These are phyloP conservation scores for Colletotrichum cereale DNA, from an alignment of 2,329 filamentous ascomycete genomes.

Conservation along the genomic window DNA sequence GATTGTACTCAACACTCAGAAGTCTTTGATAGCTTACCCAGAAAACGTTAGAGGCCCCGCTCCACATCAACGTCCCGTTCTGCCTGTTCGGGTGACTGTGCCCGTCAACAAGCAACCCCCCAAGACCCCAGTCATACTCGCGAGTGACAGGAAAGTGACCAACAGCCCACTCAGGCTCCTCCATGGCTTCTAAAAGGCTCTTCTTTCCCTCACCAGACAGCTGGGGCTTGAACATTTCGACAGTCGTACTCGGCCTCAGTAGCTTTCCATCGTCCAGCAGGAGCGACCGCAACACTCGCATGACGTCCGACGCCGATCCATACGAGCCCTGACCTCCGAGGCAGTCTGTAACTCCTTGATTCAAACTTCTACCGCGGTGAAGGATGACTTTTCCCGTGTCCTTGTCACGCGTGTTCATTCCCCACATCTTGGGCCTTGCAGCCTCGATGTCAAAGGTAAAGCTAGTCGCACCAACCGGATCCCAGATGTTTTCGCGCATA, in stretches of 20 bases:
- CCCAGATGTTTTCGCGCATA: constrained; percentile 59
- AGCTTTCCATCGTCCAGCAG: constrained; percentile 62
- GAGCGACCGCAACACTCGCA: constrained; percentile 60
- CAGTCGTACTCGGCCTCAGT: constrained; percentile 55
- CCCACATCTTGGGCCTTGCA: constrained; percentile 20
- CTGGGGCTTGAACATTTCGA: constrained; percentile 61
- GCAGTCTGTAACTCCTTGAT: constrained; percentile 42
- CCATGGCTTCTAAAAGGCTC: constrained; percentile 46
- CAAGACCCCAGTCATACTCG: constrained; percentile 56
- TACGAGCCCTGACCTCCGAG: constrained; percentile 53
- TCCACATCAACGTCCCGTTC: constrained; percentile 57
- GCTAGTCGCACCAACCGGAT: constrained; percentile 25
- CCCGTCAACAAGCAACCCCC: constrained; percentile 56
- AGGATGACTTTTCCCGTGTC: constrained; percentile 36
- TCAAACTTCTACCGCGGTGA: constrained; percentile 11
- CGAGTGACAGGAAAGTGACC: constrained; percentile 49
- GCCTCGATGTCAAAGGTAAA: constrained; percentile 36
- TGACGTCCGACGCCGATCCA: constrained; percentile 55
- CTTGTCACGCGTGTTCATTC: constrained; percentile 38
- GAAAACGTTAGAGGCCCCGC: constrained; percentile 59
- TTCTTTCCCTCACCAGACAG: constrained; percentile 46
- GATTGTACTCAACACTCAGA: accelerated
- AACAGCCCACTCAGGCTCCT: constrained; percentile 45
- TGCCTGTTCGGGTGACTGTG: constrained; percentile 52
- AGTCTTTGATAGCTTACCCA: constrained; percentile 54